Evolutionary conservation across 192 early-diverging fungal species (phyloP).

Genomic region (Linderina pennispora): DNA sequence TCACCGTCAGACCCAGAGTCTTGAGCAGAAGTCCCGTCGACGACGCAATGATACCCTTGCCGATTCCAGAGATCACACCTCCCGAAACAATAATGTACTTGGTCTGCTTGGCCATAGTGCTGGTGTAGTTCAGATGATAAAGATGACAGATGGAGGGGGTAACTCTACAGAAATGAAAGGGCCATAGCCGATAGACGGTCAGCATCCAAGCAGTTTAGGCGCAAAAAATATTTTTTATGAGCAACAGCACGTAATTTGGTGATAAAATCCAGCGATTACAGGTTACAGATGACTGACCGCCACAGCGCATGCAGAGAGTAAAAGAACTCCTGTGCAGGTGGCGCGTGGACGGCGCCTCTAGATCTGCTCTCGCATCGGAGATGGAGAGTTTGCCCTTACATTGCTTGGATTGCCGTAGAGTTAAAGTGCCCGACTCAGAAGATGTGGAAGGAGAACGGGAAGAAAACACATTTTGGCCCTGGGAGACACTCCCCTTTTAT

Average conservation of each 20-base stretch:
- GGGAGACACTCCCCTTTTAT: conserved; percentile 19
- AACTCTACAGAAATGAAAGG: conserved; percentile 1
- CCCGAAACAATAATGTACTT: conserved; percentile 98
- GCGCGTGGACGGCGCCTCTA: background rate
- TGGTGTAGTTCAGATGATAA: background rate
- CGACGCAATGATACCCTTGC: conserved; percentile 98
- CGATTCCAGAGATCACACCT: conserved; percentile 98
- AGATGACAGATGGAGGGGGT: conserved; percentile 1
- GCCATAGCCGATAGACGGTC: too few species aligned
- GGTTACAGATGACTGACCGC: too few species aligned
- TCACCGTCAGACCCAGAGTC: conserved; percentile 85
- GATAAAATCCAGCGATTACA: too few species aligned
- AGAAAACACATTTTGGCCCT: conserved; percentile 12
- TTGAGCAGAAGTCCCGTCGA: conserved; percentile 93
- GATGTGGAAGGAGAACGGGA: conserved; percentile 36
- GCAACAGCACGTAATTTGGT: too few species aligned
- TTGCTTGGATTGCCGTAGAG: conserved; percentile 12
- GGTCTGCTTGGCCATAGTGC: conserved; percentile 44
- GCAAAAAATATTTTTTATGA: too few species aligned
- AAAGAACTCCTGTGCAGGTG: background rate
- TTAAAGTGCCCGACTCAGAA: conserved; percentile 35
- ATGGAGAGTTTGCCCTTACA: background rate
- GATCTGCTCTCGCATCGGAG: background rate
- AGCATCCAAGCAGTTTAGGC: too few species aligned
- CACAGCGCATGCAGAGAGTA: background rate